phyloP scores from a whole-genome alignment of 257 asterid species.

The Ehretia macrophylla region DNA sequence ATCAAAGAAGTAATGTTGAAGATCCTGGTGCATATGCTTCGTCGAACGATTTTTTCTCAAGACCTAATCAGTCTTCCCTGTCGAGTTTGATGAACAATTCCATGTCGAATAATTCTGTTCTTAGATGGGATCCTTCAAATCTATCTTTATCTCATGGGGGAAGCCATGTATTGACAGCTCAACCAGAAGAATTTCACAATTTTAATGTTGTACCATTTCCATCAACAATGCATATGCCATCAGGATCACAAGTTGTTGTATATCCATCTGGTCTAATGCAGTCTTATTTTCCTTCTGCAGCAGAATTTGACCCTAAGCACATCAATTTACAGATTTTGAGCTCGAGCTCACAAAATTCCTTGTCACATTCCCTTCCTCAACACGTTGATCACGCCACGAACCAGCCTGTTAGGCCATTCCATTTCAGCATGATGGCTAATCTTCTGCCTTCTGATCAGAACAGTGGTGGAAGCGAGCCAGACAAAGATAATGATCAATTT shows the following conservation, averaged over 20 bases:
- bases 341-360: slow-evolving; percentile 20
- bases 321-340: slow-evolving; percentile 36
- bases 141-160: slow-evolving; percentile 48
- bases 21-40: slow-evolving; percentile 22
- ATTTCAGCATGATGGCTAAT: slow-evolving; percentile 45
- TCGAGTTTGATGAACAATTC: slow-evolving; percentile 18
- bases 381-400: too few species aligned
- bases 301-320: slow-evolving; percentile 35
- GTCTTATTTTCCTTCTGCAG: slow-evolving; percentile 41
- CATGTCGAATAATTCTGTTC: slow-evolving; percentile 20
- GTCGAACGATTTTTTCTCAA: slow-evolving; percentile 23
- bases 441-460: slow-evolving; percentile 46
- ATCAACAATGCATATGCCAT: slow-evolving; percentile 6
- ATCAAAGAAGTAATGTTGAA: too few species aligned
- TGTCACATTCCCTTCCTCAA: slow-evolving; percentile 7
- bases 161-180: slow-evolving; percentile 27
- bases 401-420: slow-evolving; percentile 38
- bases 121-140: slow-evolving; percentile 69
- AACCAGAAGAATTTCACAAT: slow-evolving; percentile 39
- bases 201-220: slow-evolving; percentile 18
- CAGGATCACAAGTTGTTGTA: slow-evolving; percentile 40
- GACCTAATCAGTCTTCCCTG: slow-evolving; percentile 11
- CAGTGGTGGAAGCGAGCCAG: slow-evolving; percentile 17
- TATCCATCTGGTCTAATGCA: slow-evolving; percentile 48
- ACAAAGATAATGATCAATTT: slow-evolving; percentile 21